Evolutionary conservation across 108 stramenopile genomes (phyloP).

Genomic region (Skeletonema menzelii): DNA sequence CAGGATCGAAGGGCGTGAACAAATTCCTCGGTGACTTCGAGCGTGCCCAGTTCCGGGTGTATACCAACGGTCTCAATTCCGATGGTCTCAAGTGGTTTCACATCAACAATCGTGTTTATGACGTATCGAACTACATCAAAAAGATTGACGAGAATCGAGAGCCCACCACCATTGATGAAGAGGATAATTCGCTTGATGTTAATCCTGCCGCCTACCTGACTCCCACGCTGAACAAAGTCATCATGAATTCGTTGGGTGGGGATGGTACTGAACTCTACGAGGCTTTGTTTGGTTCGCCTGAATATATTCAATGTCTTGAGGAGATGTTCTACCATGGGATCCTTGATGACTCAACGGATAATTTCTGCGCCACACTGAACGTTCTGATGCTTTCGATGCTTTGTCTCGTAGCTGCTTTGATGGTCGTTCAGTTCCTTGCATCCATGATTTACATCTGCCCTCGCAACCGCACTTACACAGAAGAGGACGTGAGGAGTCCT

Average conservation of each 20-base stretch:
- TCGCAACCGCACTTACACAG: conserved; percentile 26
- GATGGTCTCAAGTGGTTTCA: conserved; percentile 32
- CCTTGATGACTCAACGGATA: conserved; percentile 29
- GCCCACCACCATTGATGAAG: conserved; percentile 12
- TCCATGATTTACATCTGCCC: conserved; percentile 42
- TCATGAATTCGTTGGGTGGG: conserved; percentile 33
- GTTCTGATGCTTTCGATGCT: conserved; percentile 49
- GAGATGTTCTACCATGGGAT: conserved; percentile 43
- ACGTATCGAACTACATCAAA: conserved; percentile 48
- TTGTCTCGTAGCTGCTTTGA: conserved; percentile 40
- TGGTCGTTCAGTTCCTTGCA: conserved; percentile 44
- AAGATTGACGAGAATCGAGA: conserved; percentile 31
- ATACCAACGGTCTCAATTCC: conserved; percentile 16
- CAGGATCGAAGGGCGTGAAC: conserved; percentile 38
- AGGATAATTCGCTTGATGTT: conserved; percentile 1
- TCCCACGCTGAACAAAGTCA: conserved; percentile 37
- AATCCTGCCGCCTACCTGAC: conserved; percentile 34
- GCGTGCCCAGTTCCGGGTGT: conserved; percentile 36
- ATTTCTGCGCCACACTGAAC: conserved; percentile 39
- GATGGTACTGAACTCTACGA: conserved; percentile 44
- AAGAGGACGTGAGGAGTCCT: conserved; percentile 32
- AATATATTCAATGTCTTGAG: conserved; percentile 44
- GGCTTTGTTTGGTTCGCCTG: conserved; percentile 30
- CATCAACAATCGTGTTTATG: conserved; percentile 46
- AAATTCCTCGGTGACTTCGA: conserved; percentile 48